Percentiles rank a stretch among this genome's conserved stretches.
These are phyloP conservation scores for Penicillium sp. DNA, from an alignment of 2,329 filamentous ascomycete species.

Conservation along the genomic window DNA sequence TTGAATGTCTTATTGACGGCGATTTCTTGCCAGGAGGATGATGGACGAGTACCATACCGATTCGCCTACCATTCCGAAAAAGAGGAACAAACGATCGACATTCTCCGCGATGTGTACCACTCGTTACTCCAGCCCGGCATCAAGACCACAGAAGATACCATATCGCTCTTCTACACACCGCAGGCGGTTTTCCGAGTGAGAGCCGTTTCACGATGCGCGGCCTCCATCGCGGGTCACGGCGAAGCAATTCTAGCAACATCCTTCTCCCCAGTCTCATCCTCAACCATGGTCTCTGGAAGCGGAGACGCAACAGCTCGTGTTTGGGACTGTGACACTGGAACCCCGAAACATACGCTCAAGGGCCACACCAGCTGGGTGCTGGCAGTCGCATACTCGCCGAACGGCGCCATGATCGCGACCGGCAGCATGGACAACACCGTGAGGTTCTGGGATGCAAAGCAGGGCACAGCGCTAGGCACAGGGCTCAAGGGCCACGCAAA, in stretches of 20 bases:
- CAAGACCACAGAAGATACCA: conserved; percentile 59
- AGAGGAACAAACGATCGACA: conserved; percentile 43
- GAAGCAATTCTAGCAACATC: conserved; percentile 83
- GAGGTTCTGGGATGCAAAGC: conserved; percentile 82
- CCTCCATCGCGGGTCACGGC: conserved; percentile 84
- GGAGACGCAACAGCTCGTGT: conserved; percentile 89
- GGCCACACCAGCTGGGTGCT: conserved; percentile 90
- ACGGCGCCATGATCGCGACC: conserved; percentile 76
- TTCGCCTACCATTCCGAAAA: conserved; percentile 57
- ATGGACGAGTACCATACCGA: conserved; percentile 64
- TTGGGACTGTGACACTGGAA: conserved; percentile 94
- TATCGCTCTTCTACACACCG: conserved; percentile 66
- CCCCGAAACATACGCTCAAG: conserved; percentile 78
- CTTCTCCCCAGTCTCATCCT: conserved; percentile 77
- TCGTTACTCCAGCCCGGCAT: conserved; percentile 51
- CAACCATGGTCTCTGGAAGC: conserved; percentile 78
- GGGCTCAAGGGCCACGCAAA: conserved; percentile 82
- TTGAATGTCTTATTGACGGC: conserved; percentile 4
- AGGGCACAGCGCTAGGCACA: conserved; percentile 69
- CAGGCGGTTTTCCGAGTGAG: conserved; percentile 94
- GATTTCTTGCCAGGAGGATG: conserved; percentile 47
- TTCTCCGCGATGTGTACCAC: conserved; percentile 50
- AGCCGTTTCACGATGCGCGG: conserved; percentile 83
- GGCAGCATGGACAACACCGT: conserved; percentile 92
- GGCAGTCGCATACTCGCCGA: conserved; percentile 81